phyloP scores from a whole-genome alignment of 805 yeast genomes.

The Schwanniomyces pseudopolymorphus region DNA sequence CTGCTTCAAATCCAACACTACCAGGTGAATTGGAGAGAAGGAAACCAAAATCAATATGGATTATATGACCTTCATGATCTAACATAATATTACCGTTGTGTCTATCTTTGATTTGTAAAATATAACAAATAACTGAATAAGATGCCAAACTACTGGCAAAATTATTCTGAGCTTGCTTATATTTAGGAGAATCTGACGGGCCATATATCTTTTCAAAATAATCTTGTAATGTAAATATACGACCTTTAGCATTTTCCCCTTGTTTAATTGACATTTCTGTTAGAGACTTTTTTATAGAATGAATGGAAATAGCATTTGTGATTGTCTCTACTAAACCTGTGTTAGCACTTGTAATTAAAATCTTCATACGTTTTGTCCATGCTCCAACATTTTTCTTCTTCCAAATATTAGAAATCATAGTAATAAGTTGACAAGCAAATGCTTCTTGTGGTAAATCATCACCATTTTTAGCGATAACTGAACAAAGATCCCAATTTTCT shows the following conservation, averaged over 20 bases:
- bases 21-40: slow-evolving; percentile 94
- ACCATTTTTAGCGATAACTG: slow-evolving; percentile 95
- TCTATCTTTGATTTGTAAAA: slow-evolving; percentile 91
- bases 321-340: slow-evolving; percentile 95
- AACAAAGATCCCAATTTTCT: slow-evolving; percentile 91
- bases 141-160: slow-evolving; percentile 88
- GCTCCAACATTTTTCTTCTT: slow-evolving; percentile 61
- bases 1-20: slow-evolving; percentile 94
- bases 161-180: slow-evolving; percentile 75
- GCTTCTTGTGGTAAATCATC: slow-evolving; percentile 96
- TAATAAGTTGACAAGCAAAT: slow-evolving; percentile 92
- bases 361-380: slow-evolving; percentile 94
- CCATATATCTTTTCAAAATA: slow-evolving; percentile 83
- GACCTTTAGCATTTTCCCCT: slow-evolving; percentile 69
- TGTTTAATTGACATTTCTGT: slow-evolving; percentile 69
- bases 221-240: slow-evolving; percentile 70
- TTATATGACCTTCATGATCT: slow-evolving; percentile 92
- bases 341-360: slow-evolving; percentile 83
- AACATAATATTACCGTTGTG: slow-evolving; percentile 98
- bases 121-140: slow-evolving; percentile 85
- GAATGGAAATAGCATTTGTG: slow-evolving; percentile 90
- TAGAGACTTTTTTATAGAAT: slow-evolving; percentile 89
- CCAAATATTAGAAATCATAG: slow-evolving; percentile 87
- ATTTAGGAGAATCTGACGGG: slow-evolving; percentile 49
- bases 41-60: slow-evolving; percentile 95